Percentiles rank a stretch among this genome's conserved stretches.
Conservation (phyloP, 1,284 basidiomycete genomes). For the Austroboletus novae-zelandiae region DNA sequence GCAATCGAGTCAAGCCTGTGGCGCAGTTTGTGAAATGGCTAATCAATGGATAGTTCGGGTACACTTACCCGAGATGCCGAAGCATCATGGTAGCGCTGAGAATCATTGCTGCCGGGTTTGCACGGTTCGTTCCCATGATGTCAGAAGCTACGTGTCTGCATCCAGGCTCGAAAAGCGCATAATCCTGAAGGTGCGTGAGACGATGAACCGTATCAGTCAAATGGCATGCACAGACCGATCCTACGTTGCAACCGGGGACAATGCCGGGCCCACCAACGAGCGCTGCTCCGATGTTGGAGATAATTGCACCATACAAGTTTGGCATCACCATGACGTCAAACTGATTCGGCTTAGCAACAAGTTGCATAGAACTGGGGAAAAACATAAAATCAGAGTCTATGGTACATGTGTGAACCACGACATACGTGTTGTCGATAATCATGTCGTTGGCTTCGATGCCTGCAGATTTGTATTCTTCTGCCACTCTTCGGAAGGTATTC, state of each 20-base stretch:
- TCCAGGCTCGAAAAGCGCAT: constrained; percentile 98
- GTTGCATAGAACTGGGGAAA: constrained; percentile 85
- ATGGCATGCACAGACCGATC: constrained; percentile 58
- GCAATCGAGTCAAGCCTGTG: constrained; percentile 87
- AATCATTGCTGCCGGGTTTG: constrained; percentile 98
- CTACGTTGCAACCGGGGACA: constrained; percentile 98
- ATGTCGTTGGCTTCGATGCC: constrained; percentile 96
- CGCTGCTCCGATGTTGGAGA: constrained; percentile 97
- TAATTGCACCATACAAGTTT: constrained; percentile 95
- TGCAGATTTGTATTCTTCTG: constrained; percentile 91
- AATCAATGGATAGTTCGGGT: not conserved
- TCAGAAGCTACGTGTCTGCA: constrained; percentile 98
- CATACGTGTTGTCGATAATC: constrained; percentile 98
- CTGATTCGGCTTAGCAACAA: constrained; percentile 92
- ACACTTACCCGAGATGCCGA: constrained; percentile 83
- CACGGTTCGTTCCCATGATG: constrained; percentile 96
- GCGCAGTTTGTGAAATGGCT: constrained; percentile 7
- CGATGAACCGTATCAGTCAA: constrained; percentile 2
- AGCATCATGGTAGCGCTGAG: constrained; percentile 99
- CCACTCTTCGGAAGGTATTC: constrained; percentile 95
- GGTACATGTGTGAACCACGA: constrained; percentile 11
- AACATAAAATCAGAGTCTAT: not conserved
- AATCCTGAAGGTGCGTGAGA: constrained; percentile 59
- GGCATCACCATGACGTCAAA: constrained; percentile 99
- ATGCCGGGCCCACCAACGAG: constrained; percentile 98